Conservation (phyloP, 345 rosid species). For the Ceriops zippeliana region DNA sequence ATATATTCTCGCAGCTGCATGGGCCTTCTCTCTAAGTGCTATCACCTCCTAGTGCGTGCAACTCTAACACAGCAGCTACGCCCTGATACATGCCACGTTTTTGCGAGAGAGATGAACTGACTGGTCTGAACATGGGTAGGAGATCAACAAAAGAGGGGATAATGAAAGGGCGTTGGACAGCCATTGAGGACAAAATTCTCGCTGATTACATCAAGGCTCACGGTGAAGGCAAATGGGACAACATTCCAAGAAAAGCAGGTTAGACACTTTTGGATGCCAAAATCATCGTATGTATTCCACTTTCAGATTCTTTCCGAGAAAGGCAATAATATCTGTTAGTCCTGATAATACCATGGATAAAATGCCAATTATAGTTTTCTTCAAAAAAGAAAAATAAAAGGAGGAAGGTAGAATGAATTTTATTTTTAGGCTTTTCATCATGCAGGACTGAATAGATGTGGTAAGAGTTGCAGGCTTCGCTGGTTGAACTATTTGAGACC, state of each 20-base stretch:
- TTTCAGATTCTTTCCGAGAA: not conserved
- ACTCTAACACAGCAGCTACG: not conserved
- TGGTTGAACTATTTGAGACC: slow-evolving; percentile 44
- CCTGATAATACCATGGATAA: too few relatives aligned
- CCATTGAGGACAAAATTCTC: slow-evolving; percentile 8
- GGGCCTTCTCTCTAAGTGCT: too few relatives aligned
- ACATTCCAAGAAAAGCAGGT: slow-evolving; percentile 8
- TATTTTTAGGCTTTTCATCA: too few relatives aligned
- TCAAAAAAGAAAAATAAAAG: too few relatives aligned
- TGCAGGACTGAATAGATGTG: slow-evolving; percentile 23
- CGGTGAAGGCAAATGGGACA: slow-evolving; percentile 18
- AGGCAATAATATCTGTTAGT: too few relatives aligned
- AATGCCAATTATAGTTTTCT: too few relatives aligned
- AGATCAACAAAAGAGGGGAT: not conserved
- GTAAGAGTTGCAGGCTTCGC: slow-evolving; percentile 42
- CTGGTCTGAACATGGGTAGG: not conserved
- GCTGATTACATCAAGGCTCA: slow-evolving; percentile 3
- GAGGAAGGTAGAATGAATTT: too few relatives aligned
- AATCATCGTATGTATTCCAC: not conserved
- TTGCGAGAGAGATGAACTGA: not conserved
- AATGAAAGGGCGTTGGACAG: slow-evolving; percentile 8
- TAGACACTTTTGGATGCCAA: not conserved
- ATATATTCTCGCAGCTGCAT: too few relatives aligned
- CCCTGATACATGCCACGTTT: not conserved
- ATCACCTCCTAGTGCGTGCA: too few relatives aligned